phyloP scores from a whole-genome alignment of 495 filamentous ascomycete genomes.

The Trichoderma reesei region DNA sequence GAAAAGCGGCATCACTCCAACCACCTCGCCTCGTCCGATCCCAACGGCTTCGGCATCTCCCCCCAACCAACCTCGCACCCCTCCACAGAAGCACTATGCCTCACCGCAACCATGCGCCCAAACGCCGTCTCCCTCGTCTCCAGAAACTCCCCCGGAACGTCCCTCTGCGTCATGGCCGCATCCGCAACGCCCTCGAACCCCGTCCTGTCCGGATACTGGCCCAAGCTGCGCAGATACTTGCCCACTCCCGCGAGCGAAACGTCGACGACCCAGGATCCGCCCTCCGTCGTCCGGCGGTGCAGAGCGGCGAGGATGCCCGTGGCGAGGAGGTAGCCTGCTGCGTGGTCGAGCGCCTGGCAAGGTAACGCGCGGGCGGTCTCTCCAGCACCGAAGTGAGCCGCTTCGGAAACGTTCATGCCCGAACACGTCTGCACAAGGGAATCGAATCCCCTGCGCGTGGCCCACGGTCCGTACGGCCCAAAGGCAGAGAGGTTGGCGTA shows the following conservation, averaged over 20 bases:
- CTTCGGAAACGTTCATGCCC: conserved; percentile 37
- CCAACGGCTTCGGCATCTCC: conserved; percentile 25
- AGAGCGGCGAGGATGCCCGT: conserved; percentile 43
- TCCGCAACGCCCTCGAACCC: conserved; percentile 26
- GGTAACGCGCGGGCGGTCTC: conserved; percentile 44
- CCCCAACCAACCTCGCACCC: conserved; percentile 25
- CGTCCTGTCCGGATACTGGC: conserved; percentile 36
- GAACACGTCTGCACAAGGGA: conserved; percentile 45
- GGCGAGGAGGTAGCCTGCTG: conserved; percentile 41
- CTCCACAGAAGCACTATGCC: conserved; percentile 25
- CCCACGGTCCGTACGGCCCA: conserved; percentile 24
- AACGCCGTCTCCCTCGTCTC: conserved; percentile 23
- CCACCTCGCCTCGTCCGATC: conserved; percentile 28
- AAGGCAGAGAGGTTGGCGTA: conserved; percentile 47
- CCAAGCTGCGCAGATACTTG: conserved; percentile 43
- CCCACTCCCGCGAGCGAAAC: conserved; percentile 47
- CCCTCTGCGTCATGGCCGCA: conserved; percentile 11
- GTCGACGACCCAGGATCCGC: conserved; percentile 42
- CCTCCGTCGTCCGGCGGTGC: conserved; percentile 36
- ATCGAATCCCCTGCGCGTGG: conserved; percentile 23
- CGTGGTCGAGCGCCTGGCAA: conserved; percentile 19
- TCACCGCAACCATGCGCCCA: conserved; percentile 25
- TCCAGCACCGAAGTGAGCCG: conserved; percentile 43
- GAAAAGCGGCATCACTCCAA: neutral
- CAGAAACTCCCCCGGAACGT: conserved; percentile 15